Conservation (phyloP, 1,284 basidiomycete genomes). For the Gastroboletus turbinatus region DNA sequence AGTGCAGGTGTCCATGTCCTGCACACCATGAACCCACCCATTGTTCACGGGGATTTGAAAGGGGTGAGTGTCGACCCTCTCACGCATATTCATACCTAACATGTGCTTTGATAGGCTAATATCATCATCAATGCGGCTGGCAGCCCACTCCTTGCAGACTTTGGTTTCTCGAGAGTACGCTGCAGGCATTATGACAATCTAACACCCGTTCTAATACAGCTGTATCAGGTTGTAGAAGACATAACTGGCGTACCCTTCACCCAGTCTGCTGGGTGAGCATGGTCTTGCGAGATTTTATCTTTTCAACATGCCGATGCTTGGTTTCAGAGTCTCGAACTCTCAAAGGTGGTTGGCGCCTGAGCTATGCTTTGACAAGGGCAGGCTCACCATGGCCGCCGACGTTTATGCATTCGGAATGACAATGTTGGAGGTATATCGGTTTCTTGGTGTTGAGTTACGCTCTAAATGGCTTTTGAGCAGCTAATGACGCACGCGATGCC, state of each 20-base stretch:
- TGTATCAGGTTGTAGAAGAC: slow-evolving; percentile 51
- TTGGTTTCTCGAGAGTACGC: slow-evolving; percentile 52
- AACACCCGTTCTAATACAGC: slow-evolving; percentile 1
- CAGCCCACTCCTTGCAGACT: slow-evolving; percentile 54
- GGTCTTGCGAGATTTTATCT: background rate
- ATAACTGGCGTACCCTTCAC: slow-evolving; percentile 53
- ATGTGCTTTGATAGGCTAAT: slow-evolving; percentile 44
- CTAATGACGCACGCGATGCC: slow-evolving; percentile 52
- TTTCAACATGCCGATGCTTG: background rate
- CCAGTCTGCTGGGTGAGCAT: slow-evolving; percentile 45
- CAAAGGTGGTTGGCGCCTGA: slow-evolving; percentile 56
- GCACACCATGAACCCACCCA: slow-evolving; percentile 47
- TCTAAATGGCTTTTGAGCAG: slow-evolving; percentile 28
- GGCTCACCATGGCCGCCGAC: slow-evolving; percentile 48
- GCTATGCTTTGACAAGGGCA: slow-evolving; percentile 49
- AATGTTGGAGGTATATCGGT: slow-evolving; percentile 45
- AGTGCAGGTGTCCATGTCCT: slow-evolving; percentile 47
- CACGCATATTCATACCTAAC: slow-evolving; percentile 2
- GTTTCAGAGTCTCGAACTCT: slow-evolving; percentile 35
- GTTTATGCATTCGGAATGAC: slow-evolving; percentile 58
- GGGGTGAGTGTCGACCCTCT: slow-evolving; percentile 37
- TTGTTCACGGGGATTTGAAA: slow-evolving; percentile 56
- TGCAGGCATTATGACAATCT: background rate
- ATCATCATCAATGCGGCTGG: slow-evolving; percentile 49
- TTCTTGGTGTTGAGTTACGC: background rate